Evolutionary conservation across 345 rosid species (phyloP), one percentile per base, ranked within the genome.

Genomic region (Boechera retrofracta): DNA sequence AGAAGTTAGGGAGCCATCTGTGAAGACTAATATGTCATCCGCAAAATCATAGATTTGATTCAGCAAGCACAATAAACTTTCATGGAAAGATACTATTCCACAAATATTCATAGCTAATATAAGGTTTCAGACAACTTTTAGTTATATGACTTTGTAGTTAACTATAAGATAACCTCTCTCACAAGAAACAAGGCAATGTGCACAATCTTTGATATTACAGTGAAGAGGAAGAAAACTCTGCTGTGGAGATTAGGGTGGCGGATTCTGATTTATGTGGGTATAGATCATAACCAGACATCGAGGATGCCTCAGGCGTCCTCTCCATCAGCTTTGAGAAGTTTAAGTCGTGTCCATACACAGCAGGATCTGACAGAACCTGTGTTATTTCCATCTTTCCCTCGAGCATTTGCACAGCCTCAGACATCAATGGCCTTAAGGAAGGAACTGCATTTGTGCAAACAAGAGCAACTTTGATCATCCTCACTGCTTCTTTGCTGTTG

Each of bases 371-470:
- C 29, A 64, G 26, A 9, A 69, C n/a, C 39, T 82, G 73, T 2
- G 67, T 74, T 16, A 85, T 52, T 24, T 18, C 39, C 0, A 38
- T 54, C 45, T 57, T 51, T 59, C 85, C 86, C 76, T 81, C 82
- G 0, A 83, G 79, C 85, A 83, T 86, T 7, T 36, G 15, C 32
- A 80, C 69, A 1, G 57, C 86, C 29, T 72, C 83, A 3, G 84
- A 69, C 89, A 86, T 82, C 0, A 64, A 52, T 44, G 85, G 89
- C 74, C 89, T 66, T 33, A 73, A 21, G 0, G 81, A 32, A 3
- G 84, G 81, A n/a, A 85, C 78, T 10, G 75, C 32, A 41, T 72
- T 75, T 32, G 85, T 72, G 83, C 89, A 86, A 21, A 80, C 15
- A 0, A 86, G 76, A 21, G 87, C 85, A 54, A 76, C 72, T 58